These are phyloP conservation scores for Magnaporthiopsis rhizophila DNA, from an alignment of 2,329 filamentous ascomycete genomes.

Conservation along the genomic window DNA sequence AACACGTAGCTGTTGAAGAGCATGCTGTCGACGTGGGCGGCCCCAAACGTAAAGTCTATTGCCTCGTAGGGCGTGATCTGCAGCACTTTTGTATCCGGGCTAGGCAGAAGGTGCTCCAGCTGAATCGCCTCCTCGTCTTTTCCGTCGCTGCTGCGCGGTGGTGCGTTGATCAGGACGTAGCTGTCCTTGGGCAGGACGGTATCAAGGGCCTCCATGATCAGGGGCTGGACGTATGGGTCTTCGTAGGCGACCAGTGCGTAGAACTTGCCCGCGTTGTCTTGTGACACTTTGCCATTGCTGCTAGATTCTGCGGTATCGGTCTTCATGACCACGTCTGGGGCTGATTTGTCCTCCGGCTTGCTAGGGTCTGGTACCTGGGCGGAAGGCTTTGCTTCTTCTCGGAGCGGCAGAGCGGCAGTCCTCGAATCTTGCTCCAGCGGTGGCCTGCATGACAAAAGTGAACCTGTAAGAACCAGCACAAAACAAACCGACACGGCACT, in stretches of 20 bases:
- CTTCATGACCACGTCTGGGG: no score
- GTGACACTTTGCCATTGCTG: neutral
- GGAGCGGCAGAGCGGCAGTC: neutral
- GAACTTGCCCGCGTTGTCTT: constrained; percentile 29
- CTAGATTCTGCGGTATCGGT: no score
- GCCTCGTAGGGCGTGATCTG: constrained; percentile 83
- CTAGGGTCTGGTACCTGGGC: neutral
- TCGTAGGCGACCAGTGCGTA: constrained; percentile 78
- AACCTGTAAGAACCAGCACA: constrained; percentile 1
- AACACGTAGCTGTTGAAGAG: constrained; percentile 89
- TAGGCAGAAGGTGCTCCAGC: constrained; percentile 27
- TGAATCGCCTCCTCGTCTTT: constrained; percentile 25
- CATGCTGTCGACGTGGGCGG: constrained; percentile 50
- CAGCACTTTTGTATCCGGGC: constrained; percentile 39
- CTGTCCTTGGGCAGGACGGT: constrained; percentile 46
- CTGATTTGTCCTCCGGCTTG: no score
- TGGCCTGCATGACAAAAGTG: neutral
- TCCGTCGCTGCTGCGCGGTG: neutral
- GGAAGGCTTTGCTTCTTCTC: neutral
- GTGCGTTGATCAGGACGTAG: constrained; percentile 34
- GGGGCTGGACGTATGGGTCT: constrained; percentile 80
- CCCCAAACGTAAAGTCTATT: constrained; percentile 73
- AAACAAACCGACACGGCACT: neutral
- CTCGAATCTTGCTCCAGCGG: neutral
- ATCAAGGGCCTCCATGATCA: constrained; percentile 67